Conservation (phyloP, 345 rosid species). For the Conringia planisiliqua region DNA sequence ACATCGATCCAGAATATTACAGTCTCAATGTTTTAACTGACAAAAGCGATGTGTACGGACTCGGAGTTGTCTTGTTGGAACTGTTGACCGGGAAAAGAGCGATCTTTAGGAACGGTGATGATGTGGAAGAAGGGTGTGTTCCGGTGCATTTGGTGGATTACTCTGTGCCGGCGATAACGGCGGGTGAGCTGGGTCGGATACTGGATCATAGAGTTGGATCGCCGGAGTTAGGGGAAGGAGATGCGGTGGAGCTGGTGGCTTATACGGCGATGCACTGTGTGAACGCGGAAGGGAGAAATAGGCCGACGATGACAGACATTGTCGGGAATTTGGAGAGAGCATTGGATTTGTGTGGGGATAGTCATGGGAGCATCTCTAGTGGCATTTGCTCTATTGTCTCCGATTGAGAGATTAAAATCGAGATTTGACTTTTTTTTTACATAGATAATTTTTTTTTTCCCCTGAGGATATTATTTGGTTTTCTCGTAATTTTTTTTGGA, state of each 20-base stretch:
- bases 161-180: conserved; percentile 53
- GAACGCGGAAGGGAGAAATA: conserved; percentile 60
- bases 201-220: conserved; percentile 63
- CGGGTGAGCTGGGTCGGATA: conserved; percentile 42
- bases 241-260: conserved; percentile 83
- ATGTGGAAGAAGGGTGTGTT: conserved; percentile 37
- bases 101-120: conserved; percentile 42
- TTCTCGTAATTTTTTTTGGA: conserved; percentile 1
- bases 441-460: conserved; percentile 6
- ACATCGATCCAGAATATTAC: conserved; percentile 91
- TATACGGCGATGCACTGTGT: conserved; percentile 79
- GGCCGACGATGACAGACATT: conserved; percentile 64
- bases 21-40: conserved; percentile 74
- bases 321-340: conserved; percentile 76
- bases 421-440: neutral
- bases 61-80: conserved; percentile 81
- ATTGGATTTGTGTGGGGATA: conserved; percentile 53
- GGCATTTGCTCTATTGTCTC: conserved; percentile 53
- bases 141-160: conserved; percentile 68
- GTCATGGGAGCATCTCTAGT: conserved; percentile 78
- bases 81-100: conserved; percentile 75
- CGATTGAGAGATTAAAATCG: conserved; percentile 32
- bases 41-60: conserved; percentile 86
- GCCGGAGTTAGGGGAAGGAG: conserved; percentile 53
- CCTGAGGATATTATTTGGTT: conserved; percentile 13